These are phyloP conservation scores for Beta macrorhiza DNA, from an alignment of 179 eudicot species.

Conservation along the genomic window DNA sequence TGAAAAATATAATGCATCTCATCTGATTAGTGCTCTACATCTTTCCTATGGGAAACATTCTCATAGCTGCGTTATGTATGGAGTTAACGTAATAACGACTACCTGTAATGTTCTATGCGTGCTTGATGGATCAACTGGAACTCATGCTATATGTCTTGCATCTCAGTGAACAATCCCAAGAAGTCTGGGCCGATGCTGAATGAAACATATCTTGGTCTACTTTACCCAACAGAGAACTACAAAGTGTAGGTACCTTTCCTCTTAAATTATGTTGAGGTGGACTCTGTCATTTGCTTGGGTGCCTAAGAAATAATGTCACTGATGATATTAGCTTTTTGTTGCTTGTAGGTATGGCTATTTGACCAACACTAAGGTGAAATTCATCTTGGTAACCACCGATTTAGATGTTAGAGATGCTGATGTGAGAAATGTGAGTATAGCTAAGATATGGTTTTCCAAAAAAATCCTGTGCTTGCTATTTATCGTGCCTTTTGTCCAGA, in stretches of 20 bases:
- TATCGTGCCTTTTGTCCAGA: neutral
- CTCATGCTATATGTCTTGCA: conserved; percentile 20
- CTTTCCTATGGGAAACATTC: neutral
- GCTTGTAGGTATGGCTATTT: conserved; percentile 82
- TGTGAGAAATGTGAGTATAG: conserved; percentile 82
- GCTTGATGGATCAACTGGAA: neutral
- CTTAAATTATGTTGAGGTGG: neutral
- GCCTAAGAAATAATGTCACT: neutral
- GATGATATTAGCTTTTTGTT: conserved; percentile 12
- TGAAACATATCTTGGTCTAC: conserved; percentile 91
- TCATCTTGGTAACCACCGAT: conserved; percentile 91
- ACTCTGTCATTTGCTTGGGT: conserved; percentile 7
- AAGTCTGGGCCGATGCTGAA: conserved; percentile 91
- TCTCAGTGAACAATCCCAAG: conserved; percentile 92
- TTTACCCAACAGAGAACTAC: conserved; percentile 92
- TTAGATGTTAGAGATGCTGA: conserved; percentile 91
- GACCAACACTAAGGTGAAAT: conserved; percentile 93
- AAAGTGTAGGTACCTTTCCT: conserved; percentile 68
- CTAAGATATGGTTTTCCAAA: neutral
- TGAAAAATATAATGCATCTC: neutral
- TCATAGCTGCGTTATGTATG: neutral
- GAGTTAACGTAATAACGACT: neutral
- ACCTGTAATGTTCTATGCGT: neutral
- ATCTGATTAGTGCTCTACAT: neutral
- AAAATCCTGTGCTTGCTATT: neutral